Conservation (phyloP, 768 basidiomycete species). For the Pisolithus marmoratus region DNA sequence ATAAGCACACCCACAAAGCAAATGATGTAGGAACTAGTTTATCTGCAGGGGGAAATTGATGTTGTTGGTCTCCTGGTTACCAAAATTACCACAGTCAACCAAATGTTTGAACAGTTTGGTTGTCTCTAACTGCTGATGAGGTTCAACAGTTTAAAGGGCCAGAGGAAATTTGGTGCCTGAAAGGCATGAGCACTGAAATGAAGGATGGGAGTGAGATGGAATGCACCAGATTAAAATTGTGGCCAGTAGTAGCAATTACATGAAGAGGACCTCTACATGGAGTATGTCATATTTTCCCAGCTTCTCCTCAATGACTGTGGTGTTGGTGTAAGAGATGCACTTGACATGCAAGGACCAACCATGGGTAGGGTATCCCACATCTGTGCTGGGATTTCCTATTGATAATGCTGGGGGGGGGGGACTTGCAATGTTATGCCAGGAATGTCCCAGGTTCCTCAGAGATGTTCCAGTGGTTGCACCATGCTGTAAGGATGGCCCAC, state of each 20-base stretch:
- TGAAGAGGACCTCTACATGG: conserved; percentile 95
- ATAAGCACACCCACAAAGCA: not conserved
- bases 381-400: too few species aligned
- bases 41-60: conserved; percentile 95
- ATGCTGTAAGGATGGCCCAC: too few species aligned
- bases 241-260: conserved; percentile 91
- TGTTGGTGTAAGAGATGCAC: conserved; percentile 93
- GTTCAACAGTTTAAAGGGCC: conserved; percentile 99
- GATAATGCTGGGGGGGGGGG: too few species aligned
- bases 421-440: too few species aligned
- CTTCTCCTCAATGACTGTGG: conserved; percentile 82
- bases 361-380: too few species aligned
- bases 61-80: conserved; percentile 95
- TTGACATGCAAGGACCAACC: too few species aligned
- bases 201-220: not conserved
- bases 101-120: conserved; percentile 97
- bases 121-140: conserved; percentile 97
- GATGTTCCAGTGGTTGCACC: too few species aligned
- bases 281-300: conserved; percentile 96
- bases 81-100: conserved; percentile 94
- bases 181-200: conserved; percentile 6
- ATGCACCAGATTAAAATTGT: conserved; percentile 97
- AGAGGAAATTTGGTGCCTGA: conserved; percentile 91
- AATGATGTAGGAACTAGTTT: conserved; percentile 50
- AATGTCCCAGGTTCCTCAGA: too few species aligned